Evolutionary conservation across 805 yeast genomes (phyloP).

Genomic region (Brettanomyces bruxellensis): DNA sequence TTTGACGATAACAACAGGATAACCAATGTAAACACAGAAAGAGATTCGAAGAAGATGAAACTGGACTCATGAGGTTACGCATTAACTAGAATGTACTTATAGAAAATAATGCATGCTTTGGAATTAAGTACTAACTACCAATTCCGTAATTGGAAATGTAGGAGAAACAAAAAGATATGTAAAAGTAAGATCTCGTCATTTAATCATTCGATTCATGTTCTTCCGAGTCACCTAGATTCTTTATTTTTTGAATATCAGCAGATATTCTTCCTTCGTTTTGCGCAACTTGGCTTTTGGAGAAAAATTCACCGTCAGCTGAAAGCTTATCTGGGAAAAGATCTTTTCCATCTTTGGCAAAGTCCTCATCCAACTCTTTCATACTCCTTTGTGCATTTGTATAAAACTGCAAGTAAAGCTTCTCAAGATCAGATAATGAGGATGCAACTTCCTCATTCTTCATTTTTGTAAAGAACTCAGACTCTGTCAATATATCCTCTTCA

Average conservation of each 20-base stretch:
- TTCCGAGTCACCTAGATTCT: background rate
- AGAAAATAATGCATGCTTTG: too few relatives aligned
- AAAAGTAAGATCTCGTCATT: too few relatives aligned
- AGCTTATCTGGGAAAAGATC: constrained; percentile 11
- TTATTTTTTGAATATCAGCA: constrained; percentile 10
- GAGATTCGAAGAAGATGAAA: background rate
- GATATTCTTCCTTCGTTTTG: constrained; percentile 19
- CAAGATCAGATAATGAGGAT: constrained; percentile 58
- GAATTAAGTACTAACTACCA: too few relatives aligned
- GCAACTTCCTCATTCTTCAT: constrained; percentile 75
- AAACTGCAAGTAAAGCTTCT: constrained; percentile 68
- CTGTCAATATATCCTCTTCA: constrained; percentile 38
- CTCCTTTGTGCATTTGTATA: constrained; percentile 58
- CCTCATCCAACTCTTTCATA: constrained; percentile 42
- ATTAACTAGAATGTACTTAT: too few relatives aligned
- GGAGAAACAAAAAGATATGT: too few relatives aligned
- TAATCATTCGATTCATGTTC: constrained; percentile 3
- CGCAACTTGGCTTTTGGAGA: constrained; percentile 18
- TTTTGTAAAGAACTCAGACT: constrained; percentile 61
- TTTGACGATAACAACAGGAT: constrained; percentile 9
- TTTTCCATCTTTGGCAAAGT: background rate
- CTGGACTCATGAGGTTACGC: too few relatives aligned
- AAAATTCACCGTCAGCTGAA: constrained; percentile 13
- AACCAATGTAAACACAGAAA: background rate
- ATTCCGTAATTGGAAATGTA: too few relatives aligned